A percentile compares a stretch with the other conserved stretches of the same genome.
phyloP scores from a whole-genome alignment of 345 rosid species.

The Acer yangbiense region DNA sequence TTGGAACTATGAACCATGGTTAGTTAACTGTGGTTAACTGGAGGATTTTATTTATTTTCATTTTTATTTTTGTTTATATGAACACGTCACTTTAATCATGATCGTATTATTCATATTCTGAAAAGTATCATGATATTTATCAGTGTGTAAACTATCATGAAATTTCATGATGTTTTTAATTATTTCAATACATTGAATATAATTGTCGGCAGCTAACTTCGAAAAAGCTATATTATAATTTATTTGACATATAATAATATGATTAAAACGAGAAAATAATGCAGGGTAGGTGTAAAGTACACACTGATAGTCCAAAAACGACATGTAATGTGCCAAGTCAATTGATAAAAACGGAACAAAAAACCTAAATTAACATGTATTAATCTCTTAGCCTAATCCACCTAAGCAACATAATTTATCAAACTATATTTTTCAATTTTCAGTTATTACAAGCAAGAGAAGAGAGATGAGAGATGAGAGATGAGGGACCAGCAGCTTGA shows the following conservation, averaged over 20 bases:
- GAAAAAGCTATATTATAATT: neutral
- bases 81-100: neutral
- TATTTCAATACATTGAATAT: neutral
- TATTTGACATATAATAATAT: too few relatives aligned
- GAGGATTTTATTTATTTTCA: neutral
- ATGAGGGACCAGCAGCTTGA: neutral
- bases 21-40: conserved; percentile 15
- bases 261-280: neutral
- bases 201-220: neutral
- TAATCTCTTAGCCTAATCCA: neutral
- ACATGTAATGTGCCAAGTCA: neutral
- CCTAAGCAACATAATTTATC: neutral
- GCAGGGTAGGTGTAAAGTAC: neutral
- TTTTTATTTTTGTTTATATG: neutral
- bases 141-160: neutral
- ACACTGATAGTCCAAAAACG: neutral
- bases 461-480: too few relatives aligned
- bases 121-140: neutral
- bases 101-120: neutral
- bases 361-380: neutral
- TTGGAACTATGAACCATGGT: conserved; percentile 17
- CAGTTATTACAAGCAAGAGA: neutral
- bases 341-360: neutral
- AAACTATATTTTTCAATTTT: neutral
- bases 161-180: too few relatives aligned